phyloP scores from a whole-genome alignment of 2,329 filamentous ascomycete genomes.

The Curvularia hawaiiensis region DNA sequence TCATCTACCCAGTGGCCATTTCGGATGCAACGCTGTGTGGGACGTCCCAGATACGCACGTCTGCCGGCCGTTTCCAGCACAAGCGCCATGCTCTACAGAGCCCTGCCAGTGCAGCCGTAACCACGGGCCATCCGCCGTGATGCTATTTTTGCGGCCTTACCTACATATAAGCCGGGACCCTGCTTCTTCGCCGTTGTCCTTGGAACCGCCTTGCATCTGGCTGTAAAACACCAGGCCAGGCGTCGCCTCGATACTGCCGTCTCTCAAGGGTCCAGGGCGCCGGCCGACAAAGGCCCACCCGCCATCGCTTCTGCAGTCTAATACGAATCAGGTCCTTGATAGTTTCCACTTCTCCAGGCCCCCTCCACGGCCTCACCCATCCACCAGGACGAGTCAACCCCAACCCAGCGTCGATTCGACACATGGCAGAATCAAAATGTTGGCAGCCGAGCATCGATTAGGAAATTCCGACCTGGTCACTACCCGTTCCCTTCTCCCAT shows the following conservation, averaged over 20 bases:
- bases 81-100: constrained; percentile 13
- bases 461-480: constrained; percentile 34
- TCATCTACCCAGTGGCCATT: not conserved
- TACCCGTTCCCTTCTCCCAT: constrained; percentile 23
- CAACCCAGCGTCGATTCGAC: constrained; percentile 30
- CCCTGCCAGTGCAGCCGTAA: constrained; percentile 8
- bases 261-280: not conserved
- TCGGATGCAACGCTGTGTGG: not conserved
- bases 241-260: constrained; percentile 11
- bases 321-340: constrained; percentile 43
- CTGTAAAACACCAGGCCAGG: constrained; percentile 14
- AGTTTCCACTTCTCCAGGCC: constrained; percentile 34
- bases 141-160: constrained; percentile 33
- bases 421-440: constrained; percentile 33
- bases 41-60: not conserved
- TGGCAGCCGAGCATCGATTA: constrained; percentile 34
- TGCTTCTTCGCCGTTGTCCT: constrained; percentile 14
- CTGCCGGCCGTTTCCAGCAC: constrained; percentile 1
- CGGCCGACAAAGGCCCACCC: constrained; percentile 13
- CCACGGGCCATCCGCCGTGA: constrained; percentile 10
- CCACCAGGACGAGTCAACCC: constrained; percentile 29
- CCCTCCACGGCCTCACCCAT: constrained; percentile 35
- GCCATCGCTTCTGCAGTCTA: constrained; percentile 35
- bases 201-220: constrained; percentile 18
- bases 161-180: constrained; percentile 28